Evolutionary conservation across 176 grass and related monocot species (phyloP).

Genomic region (Saccharum spontaneum): DNA sequence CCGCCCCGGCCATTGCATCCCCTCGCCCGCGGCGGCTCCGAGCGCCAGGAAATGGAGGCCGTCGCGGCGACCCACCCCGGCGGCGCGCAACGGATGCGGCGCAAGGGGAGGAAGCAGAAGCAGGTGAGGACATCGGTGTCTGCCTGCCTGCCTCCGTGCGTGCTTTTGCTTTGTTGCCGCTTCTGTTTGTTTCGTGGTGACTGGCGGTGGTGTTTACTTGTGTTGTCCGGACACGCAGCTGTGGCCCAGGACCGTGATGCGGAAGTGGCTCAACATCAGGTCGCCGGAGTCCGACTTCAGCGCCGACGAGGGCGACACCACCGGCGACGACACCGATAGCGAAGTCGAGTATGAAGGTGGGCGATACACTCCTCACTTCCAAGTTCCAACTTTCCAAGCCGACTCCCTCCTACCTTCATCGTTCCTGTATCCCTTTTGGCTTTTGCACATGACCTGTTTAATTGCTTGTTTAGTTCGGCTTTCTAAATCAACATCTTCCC

Average conservation of each 20-base stretch:
- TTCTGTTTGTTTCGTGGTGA: not conserved
- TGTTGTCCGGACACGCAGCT: constrained; percentile 64
- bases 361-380: not conserved
- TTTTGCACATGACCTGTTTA: not conserved
- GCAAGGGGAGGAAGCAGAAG: constrained; percentile 57
- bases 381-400: not conserved
- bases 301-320: constrained; percentile 83
- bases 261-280: constrained; percentile 95
- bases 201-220: constrained; percentile 6
- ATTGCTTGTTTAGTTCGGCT: not conserved
- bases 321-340: constrained; percentile 70
- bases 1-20: constrained; percentile 29
- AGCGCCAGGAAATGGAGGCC: not conserved
- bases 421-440: not conserved
- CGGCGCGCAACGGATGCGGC: constrained; percentile 22
- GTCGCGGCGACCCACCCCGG: not conserved
- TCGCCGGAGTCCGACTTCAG: constrained; percentile 85
- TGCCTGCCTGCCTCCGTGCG: not conserved
- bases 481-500: not conserved
- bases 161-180: not conserved
- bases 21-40: constrained; percentile 14
- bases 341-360: constrained; percentile 78
- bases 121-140: constrained; percentile 36
- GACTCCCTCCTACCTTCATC: not conserved
- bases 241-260: constrained; percentile 80